Evolutionary conservation across 306 rosid species (phyloP).

Genomic region (Clitoria ternatea): DNA sequence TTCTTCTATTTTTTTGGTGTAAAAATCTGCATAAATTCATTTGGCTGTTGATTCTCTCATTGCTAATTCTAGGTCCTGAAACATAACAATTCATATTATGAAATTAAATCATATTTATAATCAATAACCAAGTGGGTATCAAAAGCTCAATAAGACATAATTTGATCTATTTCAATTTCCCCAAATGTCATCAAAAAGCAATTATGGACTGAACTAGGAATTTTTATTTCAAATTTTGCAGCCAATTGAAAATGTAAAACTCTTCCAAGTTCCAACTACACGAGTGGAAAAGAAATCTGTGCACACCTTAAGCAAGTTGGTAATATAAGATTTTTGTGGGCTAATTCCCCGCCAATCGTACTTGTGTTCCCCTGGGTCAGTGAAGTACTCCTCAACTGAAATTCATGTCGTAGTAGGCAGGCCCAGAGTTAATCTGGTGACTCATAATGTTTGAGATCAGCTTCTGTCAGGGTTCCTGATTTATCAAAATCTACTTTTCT

Average conservation of each 20-base stretch:
- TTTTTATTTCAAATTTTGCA: not conserved
- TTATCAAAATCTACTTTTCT: conserved; percentile 55
- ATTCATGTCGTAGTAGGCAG: not conserved
- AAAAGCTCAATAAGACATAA: not conserved
- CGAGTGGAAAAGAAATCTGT: not conserved
- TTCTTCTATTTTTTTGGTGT: not conserved
- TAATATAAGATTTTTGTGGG: conserved; percentile 36
- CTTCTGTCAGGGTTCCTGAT: conserved; percentile 69
- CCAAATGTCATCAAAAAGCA: not conserved
- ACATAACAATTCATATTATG: not conserved
- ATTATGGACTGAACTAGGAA: not conserved
- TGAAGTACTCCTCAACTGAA: conserved; percentile 35
- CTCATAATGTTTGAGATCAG: conserved; percentile 41
- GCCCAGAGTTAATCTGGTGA: conserved; percentile 11
- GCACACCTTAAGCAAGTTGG: conserved; percentile 38
- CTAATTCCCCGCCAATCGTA: conserved; percentile 44
- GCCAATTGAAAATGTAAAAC: not conserved
- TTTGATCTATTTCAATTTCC: not conserved
- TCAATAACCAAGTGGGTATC: not conserved
- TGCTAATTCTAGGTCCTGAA: conserved; percentile 37
- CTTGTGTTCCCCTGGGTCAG: conserved; percentile 24
- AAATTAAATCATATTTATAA: not conserved
- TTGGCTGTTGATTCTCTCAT: conserved; percentile 27
- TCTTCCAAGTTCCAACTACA: no score
- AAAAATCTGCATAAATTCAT: not conserved